Evolutionary conservation across 345 rosid species (phyloP).

Genomic region (Eucalyptus viminalis): DNA sequence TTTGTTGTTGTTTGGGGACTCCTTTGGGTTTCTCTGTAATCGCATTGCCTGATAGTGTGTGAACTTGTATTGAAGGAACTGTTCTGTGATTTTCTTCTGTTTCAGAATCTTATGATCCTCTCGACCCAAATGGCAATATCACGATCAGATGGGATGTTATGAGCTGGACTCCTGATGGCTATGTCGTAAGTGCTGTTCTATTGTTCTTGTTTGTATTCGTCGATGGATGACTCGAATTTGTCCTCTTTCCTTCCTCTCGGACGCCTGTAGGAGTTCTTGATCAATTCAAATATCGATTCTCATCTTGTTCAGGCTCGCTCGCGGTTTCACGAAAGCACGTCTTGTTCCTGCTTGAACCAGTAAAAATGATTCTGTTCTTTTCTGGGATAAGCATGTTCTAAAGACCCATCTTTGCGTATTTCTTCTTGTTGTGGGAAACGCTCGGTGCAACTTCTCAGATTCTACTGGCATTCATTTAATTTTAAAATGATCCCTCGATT

Average conservation of each 20-base stretch:
- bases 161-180: constrained; percentile 85
- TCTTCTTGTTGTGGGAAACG: background rate
- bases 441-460: background rate
- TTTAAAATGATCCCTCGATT: background rate
- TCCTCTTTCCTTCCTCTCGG: background rate
- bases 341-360: background rate
- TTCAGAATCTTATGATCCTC: constrained; percentile 59
- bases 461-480: background rate
- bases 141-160: constrained; percentile 89
- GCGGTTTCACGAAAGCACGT: background rate
- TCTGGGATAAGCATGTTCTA: background rate
- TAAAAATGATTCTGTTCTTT: background rate
- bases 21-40: background rate
- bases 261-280: background rate
- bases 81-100: background rate
- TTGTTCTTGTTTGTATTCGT: background rate
- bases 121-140: constrained; percentile 86
- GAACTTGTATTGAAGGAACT: background rate
- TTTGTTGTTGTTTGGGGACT: background rate
- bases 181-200: constrained; percentile 34
- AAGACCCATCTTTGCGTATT: background rate
- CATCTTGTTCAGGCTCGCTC: background rate
- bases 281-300: background rate
- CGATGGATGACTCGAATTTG: background rate
- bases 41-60: background rate